phyloP scores from a whole-genome alignment of 352 stramenopile genomes.

The Hyphochytrium catenoides region DNA sequence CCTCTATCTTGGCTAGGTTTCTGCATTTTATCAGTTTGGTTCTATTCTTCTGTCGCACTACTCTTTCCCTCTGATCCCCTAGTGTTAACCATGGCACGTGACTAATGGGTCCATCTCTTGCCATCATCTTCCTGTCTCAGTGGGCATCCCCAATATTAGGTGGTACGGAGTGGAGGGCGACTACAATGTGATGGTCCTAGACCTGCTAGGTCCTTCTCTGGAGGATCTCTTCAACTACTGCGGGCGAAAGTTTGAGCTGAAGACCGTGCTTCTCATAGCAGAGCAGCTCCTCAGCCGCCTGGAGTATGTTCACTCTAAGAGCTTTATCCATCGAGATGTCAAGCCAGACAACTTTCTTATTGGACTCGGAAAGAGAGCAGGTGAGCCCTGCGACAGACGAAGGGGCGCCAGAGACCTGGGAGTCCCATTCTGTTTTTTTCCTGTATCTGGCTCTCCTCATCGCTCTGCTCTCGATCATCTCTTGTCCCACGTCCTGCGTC shows the following conservation, averaged over 20 bases:
- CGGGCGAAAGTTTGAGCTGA: conserved; percentile 67
- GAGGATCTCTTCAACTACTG: conserved; percentile 71
- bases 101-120: conserved; percentile 2
- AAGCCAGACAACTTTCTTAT: conserved; percentile 75
- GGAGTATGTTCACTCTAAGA: conserved; percentile 64
- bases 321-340: conserved; percentile 68
- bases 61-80: no score
- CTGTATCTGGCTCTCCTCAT: no score
- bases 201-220: conserved; percentile 88
- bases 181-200: conserved; percentile 99
- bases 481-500: no score
- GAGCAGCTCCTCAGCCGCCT: conserved; percentile 56
- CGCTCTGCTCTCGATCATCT: no score
- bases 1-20: no score
- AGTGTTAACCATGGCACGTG: no score
- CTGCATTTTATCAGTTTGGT: no score
- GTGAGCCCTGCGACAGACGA: no score
- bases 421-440: no score
- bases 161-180: conserved; percentile 98
- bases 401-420: no score
- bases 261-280: conserved; percentile 85
- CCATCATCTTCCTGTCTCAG: conserved; percentile 19
- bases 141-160: conserved; percentile 92
- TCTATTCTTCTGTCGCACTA: no score
- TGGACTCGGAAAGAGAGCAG: conserved; percentile 51